phyloP scores from a whole-genome alignment of 805 yeast genomes.

The Candida berthetii region DNA sequence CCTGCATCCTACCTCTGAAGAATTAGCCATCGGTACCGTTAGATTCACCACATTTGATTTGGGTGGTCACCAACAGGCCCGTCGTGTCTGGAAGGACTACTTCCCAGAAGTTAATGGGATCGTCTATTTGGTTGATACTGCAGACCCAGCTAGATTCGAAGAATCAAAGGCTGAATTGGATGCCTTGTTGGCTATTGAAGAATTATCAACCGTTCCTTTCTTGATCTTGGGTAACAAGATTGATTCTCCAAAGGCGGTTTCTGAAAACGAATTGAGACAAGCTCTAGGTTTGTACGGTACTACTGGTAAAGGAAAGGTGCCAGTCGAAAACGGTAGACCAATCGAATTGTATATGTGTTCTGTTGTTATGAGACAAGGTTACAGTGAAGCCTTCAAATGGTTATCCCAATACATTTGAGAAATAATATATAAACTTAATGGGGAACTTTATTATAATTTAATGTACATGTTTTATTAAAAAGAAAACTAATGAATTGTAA shows the following conservation, averaged over 20 bases:
- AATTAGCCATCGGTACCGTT: conserved; percentile 91
- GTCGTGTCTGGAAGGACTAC: conserved; percentile 98
- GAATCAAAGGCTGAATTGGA: conserved; percentile 95
- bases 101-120: conserved; percentile 99
- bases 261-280: conserved; percentile 89
- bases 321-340: conserved; percentile 73
- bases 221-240: conserved; percentile 94
- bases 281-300: conserved; percentile 84
- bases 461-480: no score
- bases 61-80: conserved; percentile 98
- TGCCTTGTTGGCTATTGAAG: conserved; percentile 88
- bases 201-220: conserved; percentile 84
- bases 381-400: conserved; percentile 98
- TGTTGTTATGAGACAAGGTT: conserved; percentile 97
- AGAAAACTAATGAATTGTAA: no score
- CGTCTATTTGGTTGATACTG: conserved; percentile 94
- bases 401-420: conserved; percentile 90
- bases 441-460: no score
- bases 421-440: neutral
- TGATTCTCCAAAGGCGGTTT: conserved; percentile 89
- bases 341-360: conserved; percentile 97
- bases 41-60: conserved; percentile 97
- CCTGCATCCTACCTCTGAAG: conserved; percentile 97
- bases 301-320: conserved; percentile 82
- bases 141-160: conserved; percentile 91